Evolutionary conservation across 1,139 yeast species (phyloP).

Genomic region (Waltiozyma sp.): DNA sequence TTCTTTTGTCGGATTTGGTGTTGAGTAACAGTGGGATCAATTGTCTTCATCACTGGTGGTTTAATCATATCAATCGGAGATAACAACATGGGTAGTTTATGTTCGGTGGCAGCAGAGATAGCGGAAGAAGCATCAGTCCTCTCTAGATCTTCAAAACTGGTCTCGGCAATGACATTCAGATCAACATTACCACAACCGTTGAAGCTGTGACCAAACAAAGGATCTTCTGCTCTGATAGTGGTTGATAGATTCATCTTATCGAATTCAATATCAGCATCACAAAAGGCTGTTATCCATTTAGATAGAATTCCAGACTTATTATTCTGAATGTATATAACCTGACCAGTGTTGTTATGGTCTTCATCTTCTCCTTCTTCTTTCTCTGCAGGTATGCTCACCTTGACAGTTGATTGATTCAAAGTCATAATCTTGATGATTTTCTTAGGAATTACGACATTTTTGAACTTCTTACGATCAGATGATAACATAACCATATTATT

Average conservation of each 20-base stretch:
- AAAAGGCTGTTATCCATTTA: conserved; percentile 27
- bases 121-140: background rate
- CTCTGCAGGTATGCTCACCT: conserved; percentile 15
- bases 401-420: conserved; percentile 5
- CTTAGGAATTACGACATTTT: background rate
- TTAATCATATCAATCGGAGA: conserved; percentile 19
- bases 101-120: background rate
- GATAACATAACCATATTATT: conserved; percentile 9
- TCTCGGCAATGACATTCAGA: background rate
- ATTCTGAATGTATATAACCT: conserved; percentile 16
- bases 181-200: background rate
- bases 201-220: background rate
- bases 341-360: conserved; percentile 3
- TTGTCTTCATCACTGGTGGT: no score
- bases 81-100: conserved; percentile 12
- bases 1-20: conserved; percentile 17
- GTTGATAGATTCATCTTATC: conserved; percentile 21
- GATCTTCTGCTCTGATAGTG: conserved; percentile 18
- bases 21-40: no score
- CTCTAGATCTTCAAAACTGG: background rate
- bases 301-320: conserved; percentile 19
- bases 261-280: conserved; percentile 20
- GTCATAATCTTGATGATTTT: conserved; percentile 1
- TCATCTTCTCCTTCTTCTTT: no score
- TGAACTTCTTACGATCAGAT: conserved; percentile 2